Conservation (phyloP, 176 grass and related monocot genomes). For the Musa itinerans region DNA sequence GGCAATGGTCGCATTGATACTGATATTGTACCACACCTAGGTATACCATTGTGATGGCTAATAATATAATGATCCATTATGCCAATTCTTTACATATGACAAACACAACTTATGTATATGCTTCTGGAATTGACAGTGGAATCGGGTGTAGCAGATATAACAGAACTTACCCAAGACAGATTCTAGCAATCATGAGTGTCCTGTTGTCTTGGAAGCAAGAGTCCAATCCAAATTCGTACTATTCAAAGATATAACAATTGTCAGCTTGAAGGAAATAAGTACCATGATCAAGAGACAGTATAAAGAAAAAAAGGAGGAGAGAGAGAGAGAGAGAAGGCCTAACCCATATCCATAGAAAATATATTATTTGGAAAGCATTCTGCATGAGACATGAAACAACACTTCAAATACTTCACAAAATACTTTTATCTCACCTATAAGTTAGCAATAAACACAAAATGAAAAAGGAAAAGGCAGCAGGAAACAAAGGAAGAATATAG, state of each 20-base stretch:
- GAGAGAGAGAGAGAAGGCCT: constrained; percentile 2
- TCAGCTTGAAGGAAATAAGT: background rate
- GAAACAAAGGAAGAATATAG: background rate
- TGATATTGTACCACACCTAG: background rate
- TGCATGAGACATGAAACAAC: constrained; percentile 16
- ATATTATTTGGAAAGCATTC: constrained; percentile 91
- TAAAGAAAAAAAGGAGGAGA: background rate
- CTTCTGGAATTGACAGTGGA: background rate
- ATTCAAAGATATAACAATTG: constrained; percentile 10
- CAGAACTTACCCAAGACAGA: constrained; percentile 66
- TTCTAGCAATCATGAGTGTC: constrained; percentile 38
- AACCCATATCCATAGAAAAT: constrained; percentile 97
- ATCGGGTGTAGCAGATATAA: background rate
- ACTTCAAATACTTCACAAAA: background rate
- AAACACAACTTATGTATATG: background rate
- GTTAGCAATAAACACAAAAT: background rate
- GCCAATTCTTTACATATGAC: background rate
- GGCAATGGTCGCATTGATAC: no score
- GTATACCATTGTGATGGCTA: background rate
- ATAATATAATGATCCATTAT: background rate
- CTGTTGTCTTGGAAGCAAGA: constrained; percentile 84
- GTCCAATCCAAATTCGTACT: constrained; percentile 90
- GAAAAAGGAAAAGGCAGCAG: background rate
- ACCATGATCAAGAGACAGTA: background rate
- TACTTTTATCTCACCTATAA: background rate